These are phyloP conservation scores for Stephania japonica DNA, from an alignment of 164 flowering plant species.

Conservation along the genomic window DNA sequence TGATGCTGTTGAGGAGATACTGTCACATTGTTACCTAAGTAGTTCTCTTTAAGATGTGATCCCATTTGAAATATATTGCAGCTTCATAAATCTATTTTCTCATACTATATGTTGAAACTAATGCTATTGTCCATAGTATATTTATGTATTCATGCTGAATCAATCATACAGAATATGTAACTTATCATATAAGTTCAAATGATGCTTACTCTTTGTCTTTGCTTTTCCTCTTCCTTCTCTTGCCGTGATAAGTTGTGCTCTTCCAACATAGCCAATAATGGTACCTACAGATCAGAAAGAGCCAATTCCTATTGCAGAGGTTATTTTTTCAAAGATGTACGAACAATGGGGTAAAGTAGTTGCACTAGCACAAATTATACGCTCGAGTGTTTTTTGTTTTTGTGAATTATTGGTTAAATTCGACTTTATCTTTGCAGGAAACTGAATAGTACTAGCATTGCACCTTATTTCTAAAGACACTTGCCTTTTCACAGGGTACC, in stretches of 20 bases:
- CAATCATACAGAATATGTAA: background rate
- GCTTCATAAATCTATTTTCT: background rate
- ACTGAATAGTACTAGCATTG: too few relatives aligned
- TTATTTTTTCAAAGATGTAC: too few relatives aligned
- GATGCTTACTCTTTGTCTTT: slow-evolving; percentile 51
- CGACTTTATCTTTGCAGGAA: too few relatives aligned
- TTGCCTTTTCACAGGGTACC: too few relatives aligned
- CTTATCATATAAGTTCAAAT: background rate
- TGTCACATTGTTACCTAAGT: background rate
- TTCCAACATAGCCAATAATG: slow-evolving; percentile 78
- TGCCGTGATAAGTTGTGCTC: slow-evolving; percentile 52
- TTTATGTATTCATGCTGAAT: background rate
- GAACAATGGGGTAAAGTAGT: too few relatives aligned
- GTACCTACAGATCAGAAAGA: slow-evolving; percentile 37
- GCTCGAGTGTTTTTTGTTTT: too few relatives aligned
- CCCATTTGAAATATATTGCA: background rate
- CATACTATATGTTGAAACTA: background rate
- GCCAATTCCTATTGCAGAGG: background rate
- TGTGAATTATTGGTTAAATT: too few relatives aligned
- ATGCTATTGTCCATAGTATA: background rate
- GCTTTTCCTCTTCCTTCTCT: slow-evolving; percentile 75
- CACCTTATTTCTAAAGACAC: too few relatives aligned
- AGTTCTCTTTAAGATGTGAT: background rate
- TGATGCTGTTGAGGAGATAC: background rate
- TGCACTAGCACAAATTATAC: too few relatives aligned